Evolutionary conservation across 116 monocot species (phyloP), one percentile per base, ranked within the genome.

Genomic region (Trichopus zeylanicus): DNA sequence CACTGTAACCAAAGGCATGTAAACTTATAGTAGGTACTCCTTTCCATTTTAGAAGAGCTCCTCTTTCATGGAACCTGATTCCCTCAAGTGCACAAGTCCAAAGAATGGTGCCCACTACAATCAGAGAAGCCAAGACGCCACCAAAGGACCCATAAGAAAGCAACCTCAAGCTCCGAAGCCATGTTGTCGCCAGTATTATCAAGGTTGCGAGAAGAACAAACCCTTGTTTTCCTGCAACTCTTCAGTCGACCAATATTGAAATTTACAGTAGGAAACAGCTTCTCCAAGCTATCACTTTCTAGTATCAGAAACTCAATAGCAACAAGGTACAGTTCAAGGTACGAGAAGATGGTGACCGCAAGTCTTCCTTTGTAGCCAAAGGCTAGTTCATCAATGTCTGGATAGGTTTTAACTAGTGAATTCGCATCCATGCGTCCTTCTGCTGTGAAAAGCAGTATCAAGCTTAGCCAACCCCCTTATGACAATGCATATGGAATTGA

Each of bases 1-100:
- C 88, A 30, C 85, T 81, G 56, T 71, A 93, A 46, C 85, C 88
- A 59, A 93, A 93, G 6, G 82, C 82, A 46, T 75, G 89, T 25
- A 93, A 46, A 51, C 93, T 81, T 19, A 78, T 10, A 22, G 77
- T 82, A 0, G 89, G 77, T 0, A 93, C 35, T 29, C 93, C 89
- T 15, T 51, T 46, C 73, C 55, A 74, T 15, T 72, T 61, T 0
- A 89, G 4, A 3, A 61, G 10, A 20, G 28, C 33, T 21, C 89
- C 78, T 56, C 55, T 65, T 46, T 70, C 72, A 32, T 74, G 83
- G 56, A 95, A 90, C 3, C 86, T 83, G 18, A 90, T 76, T 0
- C 76, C 77, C 19, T 73, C 80, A 19, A 77, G 23, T 6, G 65
- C 59, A n/a, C 73, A 86, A 25, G 60, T 59, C 61, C 73, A 89